These are phyloP conservation scores for Croton laevigatus DNA, from an alignment of 441 rosid species.

Conservation along the genomic window DNA sequence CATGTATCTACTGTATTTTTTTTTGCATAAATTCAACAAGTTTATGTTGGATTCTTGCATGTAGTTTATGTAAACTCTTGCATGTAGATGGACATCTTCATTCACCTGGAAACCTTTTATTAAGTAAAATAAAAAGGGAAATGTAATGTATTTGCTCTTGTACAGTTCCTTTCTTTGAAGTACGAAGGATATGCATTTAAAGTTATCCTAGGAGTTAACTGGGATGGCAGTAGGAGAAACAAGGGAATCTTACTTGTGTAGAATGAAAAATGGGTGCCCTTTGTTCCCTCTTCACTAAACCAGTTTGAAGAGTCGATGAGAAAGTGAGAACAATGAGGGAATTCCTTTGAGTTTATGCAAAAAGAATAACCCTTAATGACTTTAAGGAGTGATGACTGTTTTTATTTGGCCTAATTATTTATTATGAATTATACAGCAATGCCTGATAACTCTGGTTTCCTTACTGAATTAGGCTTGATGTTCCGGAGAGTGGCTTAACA, in stretches of 20 bases:
- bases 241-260: not conserved
- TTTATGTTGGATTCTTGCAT: not conserved
- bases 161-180: not conserved
- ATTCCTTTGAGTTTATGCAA: not conserved
- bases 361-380: not conserved
- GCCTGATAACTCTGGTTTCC: not conserved
- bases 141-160: not conserved
- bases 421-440: not conserved
- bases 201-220: not conserved
- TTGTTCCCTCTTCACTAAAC: not conserved
- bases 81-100: not conserved
- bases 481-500: constrained; percentile 65
- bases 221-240: not conserved
- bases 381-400: not conserved
- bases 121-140: not conserved
- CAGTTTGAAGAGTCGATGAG: not conserved
- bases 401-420: not conserved
- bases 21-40: not conserved
- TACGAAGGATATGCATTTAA: not conserved
- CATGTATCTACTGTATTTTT: constrained; percentile 11
- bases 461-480: constrained; percentile 67
- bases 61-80: not conserved
- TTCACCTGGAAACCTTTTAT: not conserved
- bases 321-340: not conserved
- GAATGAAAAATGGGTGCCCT: not conserved